A percentile compares a stretch with the other conserved stretches of the same genome.
Evolutionary conservation across 2,329 filamentous ascomycete genomes (phyloP).

Genomic region (Stemphylium beticola): DNA sequence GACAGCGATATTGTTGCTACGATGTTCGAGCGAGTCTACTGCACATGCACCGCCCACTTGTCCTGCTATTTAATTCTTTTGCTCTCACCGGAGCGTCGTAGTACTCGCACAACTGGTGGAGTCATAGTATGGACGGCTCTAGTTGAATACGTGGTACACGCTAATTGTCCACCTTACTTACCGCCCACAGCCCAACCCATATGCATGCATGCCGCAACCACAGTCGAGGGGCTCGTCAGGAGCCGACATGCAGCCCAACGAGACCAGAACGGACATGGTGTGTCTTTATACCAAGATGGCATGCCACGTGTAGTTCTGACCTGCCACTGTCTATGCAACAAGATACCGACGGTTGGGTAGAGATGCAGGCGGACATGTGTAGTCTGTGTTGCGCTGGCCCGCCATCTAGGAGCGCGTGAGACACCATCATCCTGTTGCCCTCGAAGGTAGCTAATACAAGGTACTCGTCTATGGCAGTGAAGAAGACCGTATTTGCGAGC

Average conservation of each 20-base stretch:
- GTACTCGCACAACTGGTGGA: background rate
- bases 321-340: constrained; percentile 1
- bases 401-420: background rate
- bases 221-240: constrained; percentile 22
- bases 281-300: constrained; percentile 3
- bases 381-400: constrained; percentile 6
- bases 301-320: constrained; percentile 26
- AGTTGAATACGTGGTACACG: constrained; percentile 27
- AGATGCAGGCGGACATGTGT: background rate
- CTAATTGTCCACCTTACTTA: constrained; percentile 21
- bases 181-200: constrained; percentile 24
- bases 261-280: constrained; percentile 8
- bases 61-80: constrained; percentile 18
- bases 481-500: background rate
- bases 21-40: constrained; percentile 12
- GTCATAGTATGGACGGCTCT: constrained; percentile 2
- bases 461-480: too few species aligned
- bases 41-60: constrained; percentile 12
- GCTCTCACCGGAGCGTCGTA: background rate
- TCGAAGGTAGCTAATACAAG: too few species aligned
- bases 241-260: constrained; percentile 29
- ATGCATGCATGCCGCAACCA: constrained; percentile 13
- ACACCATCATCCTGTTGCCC: too few species aligned
- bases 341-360: constrained; percentile 2
- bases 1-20: constrained; percentile 5